Evolutionary conservation across 2,329 filamentous ascomycete genomes (phyloP).

Genomic region (Epichloe amarillans): DNA sequence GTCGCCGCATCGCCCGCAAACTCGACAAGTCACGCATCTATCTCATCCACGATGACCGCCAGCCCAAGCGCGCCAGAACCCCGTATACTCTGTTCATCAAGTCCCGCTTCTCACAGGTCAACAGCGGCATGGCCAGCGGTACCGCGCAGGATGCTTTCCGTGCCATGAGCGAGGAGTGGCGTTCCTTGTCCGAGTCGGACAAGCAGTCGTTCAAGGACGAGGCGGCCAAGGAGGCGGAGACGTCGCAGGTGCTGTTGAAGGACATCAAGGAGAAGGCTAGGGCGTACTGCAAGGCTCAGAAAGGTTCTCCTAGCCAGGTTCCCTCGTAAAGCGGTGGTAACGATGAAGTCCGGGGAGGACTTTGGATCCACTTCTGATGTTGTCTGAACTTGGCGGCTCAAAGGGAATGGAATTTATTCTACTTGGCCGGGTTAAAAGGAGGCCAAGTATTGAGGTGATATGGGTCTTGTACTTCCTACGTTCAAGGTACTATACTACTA

Average conservation of each 20-base stretch:
- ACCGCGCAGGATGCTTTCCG: constrained; percentile 11
- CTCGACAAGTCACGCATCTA: constrained; percentile 12
- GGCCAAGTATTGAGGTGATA: neutral
- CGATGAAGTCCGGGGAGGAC: too few relatives aligned
- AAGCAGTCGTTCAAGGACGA: constrained; percentile 27
- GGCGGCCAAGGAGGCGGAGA: constrained; percentile 7
- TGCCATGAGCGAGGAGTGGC: constrained; percentile 28
- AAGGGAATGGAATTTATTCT: too few relatives aligned
- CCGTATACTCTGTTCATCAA: constrained; percentile 26
- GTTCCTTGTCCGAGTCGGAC: constrained; percentile 24
- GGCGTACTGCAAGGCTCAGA: constrained; percentile 9
- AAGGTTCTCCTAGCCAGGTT: constrained; percentile 1
- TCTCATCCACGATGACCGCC: constrained; percentile 32
- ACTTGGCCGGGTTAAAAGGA: neutral
- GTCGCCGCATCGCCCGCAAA: constrained; percentile 26
- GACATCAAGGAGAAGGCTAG: constrained; percentile 16
- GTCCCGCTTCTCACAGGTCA: constrained; percentile 18
- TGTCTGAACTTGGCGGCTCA: too few relatives aligned
- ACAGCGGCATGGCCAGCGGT: constrained; percentile 12
- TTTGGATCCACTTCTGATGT: too few relatives aligned
- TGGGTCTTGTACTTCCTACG: neutral
- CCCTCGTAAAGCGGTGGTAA: too few relatives aligned
- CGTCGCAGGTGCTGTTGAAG: constrained; percentile 11
- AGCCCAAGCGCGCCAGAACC: constrained; percentile 25
- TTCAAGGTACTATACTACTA: neutral